These are phyloP conservation scores for Neurospora hispaniola DNA, from an alignment of 495 filamentous ascomycete genomes.

Conservation along the genomic window DNA sequence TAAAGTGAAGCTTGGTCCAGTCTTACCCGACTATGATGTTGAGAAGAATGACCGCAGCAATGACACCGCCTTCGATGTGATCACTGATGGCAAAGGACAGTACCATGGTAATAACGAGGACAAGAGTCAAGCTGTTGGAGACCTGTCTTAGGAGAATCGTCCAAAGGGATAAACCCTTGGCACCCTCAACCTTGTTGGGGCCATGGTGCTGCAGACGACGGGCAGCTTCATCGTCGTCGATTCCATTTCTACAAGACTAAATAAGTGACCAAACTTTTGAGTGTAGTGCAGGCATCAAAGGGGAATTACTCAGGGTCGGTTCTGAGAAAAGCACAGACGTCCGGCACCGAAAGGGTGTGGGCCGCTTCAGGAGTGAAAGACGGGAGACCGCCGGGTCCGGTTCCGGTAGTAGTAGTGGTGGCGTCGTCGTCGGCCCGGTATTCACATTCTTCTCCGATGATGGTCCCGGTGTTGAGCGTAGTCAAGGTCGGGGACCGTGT, in stretches of 20 bases:
- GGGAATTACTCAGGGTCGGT: constrained; percentile 14
- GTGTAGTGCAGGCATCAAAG: not conserved
- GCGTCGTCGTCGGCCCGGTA: constrained; percentile 4
- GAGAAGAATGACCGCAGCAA: constrained; percentile 71
- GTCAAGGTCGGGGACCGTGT: constrained; percentile 15
- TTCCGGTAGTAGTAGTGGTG: constrained; percentile 5
- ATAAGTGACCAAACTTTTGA: constrained; percentile 5
- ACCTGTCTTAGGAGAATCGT: constrained; percentile 47
- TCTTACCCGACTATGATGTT: constrained; percentile 55
- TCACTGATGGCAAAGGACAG: constrained; percentile 71
- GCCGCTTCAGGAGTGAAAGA: constrained; percentile 14
- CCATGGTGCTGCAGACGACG: constrained; percentile 37
- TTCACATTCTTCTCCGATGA: not conserved
- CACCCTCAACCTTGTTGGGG: constrained; percentile 40
- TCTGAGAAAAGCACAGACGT: constrained; percentile 15
- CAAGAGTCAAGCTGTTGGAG: constrained; percentile 39
- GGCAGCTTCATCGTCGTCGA: constrained; percentile 29
- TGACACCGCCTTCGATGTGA: constrained; percentile 76
- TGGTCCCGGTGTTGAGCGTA: not conserved
- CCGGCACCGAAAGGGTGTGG: constrained; percentile 19
- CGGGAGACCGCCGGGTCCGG: not conserved
- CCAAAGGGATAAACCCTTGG: constrained; percentile 40
- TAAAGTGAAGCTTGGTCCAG: not conserved
- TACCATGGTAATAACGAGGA: constrained; percentile 74
- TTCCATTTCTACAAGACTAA: constrained; percentile 26